Conservation (phyloP, 2,329 filamentous ascomycete species). For the Colletotrichum euphorbiae region DNA sequence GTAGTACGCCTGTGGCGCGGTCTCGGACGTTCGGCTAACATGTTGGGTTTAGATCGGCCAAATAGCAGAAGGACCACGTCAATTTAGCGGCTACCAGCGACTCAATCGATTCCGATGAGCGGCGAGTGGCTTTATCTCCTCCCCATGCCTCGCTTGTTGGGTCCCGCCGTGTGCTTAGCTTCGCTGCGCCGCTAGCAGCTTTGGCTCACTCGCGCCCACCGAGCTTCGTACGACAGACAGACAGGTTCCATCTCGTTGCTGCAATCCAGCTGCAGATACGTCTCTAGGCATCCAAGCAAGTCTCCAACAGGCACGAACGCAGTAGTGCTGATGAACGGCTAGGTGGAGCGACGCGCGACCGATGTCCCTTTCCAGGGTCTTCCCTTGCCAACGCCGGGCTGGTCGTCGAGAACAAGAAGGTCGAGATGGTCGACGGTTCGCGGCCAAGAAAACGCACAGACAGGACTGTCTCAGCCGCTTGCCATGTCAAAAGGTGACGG, state of each 20-base stretch:
- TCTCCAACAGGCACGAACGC: not conserved
- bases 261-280: conserved; percentile 8
- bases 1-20: too few relatives aligned
- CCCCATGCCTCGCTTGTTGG: not conserved
- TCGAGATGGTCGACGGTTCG: not conserved
- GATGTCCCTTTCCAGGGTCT: conserved; percentile 10
- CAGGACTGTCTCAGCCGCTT: not conserved
- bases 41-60: too few relatives aligned
- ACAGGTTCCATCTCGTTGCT: not conserved
- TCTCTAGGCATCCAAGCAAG: not conserved
- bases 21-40: too few relatives aligned
- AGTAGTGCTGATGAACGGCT: conserved; percentile 20
- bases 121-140: conserved; percentile 4
- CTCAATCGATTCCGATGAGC: not conserved
- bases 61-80: too few relatives aligned
- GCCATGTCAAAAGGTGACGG: not conserved
- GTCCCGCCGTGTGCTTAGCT: conserved; percentile 10
- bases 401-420: conserved; percentile 21
- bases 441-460: not conserved
- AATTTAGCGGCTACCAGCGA: too few relatives aligned
- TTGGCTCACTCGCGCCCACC: not conserved
- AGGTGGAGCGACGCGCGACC: conserved; percentile 3
- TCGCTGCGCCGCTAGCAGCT: conserved; percentile 2
- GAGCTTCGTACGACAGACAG: not conserved
- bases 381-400: conserved; percentile 9